Conservation (phyloP, 768 basidiomycete species). For the Macrolepiota fuliginosa region DNA sequence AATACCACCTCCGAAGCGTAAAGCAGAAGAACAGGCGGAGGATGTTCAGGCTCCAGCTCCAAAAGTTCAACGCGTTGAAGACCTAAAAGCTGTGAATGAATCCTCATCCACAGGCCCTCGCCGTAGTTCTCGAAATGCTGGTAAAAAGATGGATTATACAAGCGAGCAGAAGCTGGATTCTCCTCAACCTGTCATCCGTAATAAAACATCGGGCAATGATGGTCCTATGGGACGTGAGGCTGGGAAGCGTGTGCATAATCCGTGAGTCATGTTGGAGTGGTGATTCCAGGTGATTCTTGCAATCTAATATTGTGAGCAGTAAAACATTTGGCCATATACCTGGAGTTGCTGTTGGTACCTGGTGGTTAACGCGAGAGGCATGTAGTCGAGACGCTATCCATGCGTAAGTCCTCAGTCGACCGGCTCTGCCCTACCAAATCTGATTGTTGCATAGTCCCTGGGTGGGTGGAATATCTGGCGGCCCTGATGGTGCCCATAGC, state of each 20-base stretch:
- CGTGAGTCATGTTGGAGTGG: slow-evolving; percentile 37
- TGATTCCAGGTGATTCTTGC: background rate
- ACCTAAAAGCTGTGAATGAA: slow-evolving; percentile 13
- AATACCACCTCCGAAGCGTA: slow-evolving; percentile 25
- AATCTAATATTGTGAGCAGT: slow-evolving; percentile 30
- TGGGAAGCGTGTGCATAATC: slow-evolving; percentile 40
- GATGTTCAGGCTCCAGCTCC: slow-evolving; percentile 17
- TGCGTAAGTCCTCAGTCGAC: slow-evolving; percentile 52
- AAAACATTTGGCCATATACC: slow-evolving; percentile 83
- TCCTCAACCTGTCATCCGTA: slow-evolving; percentile 39
- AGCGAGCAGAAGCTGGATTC: slow-evolving; percentile 35
- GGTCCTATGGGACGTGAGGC: slow-evolving; percentile 36
- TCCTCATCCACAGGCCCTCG: slow-evolving; percentile 35
- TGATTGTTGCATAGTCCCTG: slow-evolving; percentile 51
- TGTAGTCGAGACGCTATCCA: slow-evolving; percentile 82
- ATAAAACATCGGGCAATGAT: slow-evolving; percentile 28
- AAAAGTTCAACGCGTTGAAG: slow-evolving; percentile 33
- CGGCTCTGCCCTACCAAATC: background rate
- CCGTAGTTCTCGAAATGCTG: slow-evolving; percentile 67
- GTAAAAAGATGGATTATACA: slow-evolving; percentile 55
- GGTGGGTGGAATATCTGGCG: slow-evolving; percentile 78
- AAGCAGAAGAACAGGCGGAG: slow-evolving; percentile 19
- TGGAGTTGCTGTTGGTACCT: slow-evolving; percentile 72
- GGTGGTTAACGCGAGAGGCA: slow-evolving; percentile 72
- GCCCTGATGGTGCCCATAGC: slow-evolving; percentile 73